Evolutionary conservation across 441 rosid species (phyloP), one percentile per base, ranked within the genome.

Genomic region (Melastoma candidum): DNA sequence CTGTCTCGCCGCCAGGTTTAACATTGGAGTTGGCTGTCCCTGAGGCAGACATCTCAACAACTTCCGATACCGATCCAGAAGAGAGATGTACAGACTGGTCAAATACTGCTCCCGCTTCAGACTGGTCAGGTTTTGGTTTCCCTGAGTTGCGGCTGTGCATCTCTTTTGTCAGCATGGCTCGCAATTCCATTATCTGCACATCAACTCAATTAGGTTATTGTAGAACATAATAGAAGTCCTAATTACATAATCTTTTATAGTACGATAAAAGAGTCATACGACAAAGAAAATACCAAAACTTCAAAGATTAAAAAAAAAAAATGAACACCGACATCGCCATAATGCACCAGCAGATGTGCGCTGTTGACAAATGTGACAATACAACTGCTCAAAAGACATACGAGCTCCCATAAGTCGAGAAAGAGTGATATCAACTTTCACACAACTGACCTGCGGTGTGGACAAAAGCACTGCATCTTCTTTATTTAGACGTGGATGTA

Each of bases 401-500:
- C 41, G 8, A 36, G 41, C 41, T 36, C 8, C 6, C 41, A 36
- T 6, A 36, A 36, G 41, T 2, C 41, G 8, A 36, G 41, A 36
- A 6, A 36, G 36, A 29, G 41, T 9, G 8, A 36, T 36, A 36
- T 36, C 8, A 36, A 36, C 41, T 36, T 36, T 36, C 41, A 36
- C 41, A 13, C 4, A 12, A 70, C 77, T 63, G 64, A 88, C 97
- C 68, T 82, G 92, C 51, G 90, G 80, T 66, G 92, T 88, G 12
- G 94, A 84, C 63, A 92, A 70, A 65, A 81, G 77, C 47, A 71
- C 75, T 0, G 98, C 89, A 58, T 85, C 95, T 12, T 79, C 67
- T 68, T 85, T 79, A 58, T 61, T 75, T 55, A 88, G 84, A 51
- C 80, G 75, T 45, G 98, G 98, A 66, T 85, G 95, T 70, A 84